Evolutionary conservation across 306 rosid genomes (phyloP).

Genomic region (Sechiopsis laciniata): DNA sequence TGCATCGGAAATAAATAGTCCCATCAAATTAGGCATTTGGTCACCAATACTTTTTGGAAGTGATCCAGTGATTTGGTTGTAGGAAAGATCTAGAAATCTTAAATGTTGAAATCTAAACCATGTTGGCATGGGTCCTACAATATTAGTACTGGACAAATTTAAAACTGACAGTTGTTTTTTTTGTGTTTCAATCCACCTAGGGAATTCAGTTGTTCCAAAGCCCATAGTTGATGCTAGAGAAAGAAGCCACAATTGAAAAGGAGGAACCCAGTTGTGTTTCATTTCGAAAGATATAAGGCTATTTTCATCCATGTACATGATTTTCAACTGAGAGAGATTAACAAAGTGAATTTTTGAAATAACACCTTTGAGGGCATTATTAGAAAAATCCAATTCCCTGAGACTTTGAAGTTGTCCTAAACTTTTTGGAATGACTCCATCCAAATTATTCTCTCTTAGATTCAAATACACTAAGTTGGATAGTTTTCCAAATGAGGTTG

Average conservation of each 20-base stretch:
- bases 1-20: too few relatives aligned
- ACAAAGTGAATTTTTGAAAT: slow-evolving; percentile 18
- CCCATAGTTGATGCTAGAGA: too few relatives aligned
- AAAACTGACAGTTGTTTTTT: neutral
- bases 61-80: neutral
- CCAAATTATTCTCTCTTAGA: neutral
- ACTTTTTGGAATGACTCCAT: neutral
- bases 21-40: neutral
- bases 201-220: too few relatives aligned
- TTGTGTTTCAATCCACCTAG: neutral
- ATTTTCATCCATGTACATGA: neutral
- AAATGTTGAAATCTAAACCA: neutral
- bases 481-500: neutral
- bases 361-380: slow-evolving; percentile 3
- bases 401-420: slow-evolving; percentile 14
- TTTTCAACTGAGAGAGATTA: slow-evolving; percentile 19
- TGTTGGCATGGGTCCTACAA: neutral
- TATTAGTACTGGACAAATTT: neutral
- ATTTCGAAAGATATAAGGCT: neutral
- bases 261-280: neutral
- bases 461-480: neutral
- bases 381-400: neutral
- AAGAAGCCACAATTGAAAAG: too few relatives aligned
- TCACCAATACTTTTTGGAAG: neutral
- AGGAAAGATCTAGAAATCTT: too few relatives aligned